Conservation (phyloP, 768 basidiomycete species). For the Saitozyma sp. region DNA sequence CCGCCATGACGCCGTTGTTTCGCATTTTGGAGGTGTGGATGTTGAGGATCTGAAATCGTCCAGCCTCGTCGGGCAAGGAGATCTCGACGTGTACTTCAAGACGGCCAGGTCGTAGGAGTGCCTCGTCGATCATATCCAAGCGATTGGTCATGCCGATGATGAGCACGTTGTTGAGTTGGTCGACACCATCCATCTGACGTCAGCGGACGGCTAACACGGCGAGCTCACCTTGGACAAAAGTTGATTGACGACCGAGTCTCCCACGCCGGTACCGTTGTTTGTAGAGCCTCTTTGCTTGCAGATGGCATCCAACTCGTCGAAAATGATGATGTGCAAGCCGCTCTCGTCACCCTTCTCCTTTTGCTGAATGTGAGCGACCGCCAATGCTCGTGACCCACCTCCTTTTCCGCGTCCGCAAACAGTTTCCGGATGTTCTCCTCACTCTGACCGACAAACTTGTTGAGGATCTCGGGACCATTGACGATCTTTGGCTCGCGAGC, state of each 20-base stretch:
- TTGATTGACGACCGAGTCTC: constrained; percentile 99
- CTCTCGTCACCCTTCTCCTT: constrained; percentile 97
- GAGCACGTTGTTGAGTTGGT: constrained; percentile 96
- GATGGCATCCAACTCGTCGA: constrained; percentile 97
- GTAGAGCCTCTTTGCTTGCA: constrained; percentile 98
- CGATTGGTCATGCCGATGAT: constrained; percentile 99
- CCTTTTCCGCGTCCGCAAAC: constrained; percentile 97
- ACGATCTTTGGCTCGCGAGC: constrained; percentile 97
- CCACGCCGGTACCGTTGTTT: constrained; percentile 88
- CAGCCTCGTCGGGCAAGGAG: constrained; percentile 89
- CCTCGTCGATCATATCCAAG: constrained; percentile 98
- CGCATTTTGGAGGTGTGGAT: constrained; percentile 98
- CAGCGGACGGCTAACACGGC: background rate
- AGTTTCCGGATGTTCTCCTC: constrained; percentile 98
- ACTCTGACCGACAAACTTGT: constrained; percentile 93
- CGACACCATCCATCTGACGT: constrained; percentile 94
- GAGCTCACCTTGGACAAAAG: constrained; percentile 81
- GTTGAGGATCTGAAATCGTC: constrained; percentile 86
- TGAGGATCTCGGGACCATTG: constrained; percentile 95
- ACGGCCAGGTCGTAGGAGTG: constrained; percentile 92
- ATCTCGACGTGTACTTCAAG: constrained; percentile 99
- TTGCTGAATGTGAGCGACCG: constrained; percentile 61
- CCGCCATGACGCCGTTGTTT: constrained; percentile 81
- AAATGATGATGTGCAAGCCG: constrained; percentile 97
- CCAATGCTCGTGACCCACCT: constrained; percentile 60